phyloP scores from a whole-genome alignment of 192 early-diverging fungal species.

The Coemansia sp. region DNA sequence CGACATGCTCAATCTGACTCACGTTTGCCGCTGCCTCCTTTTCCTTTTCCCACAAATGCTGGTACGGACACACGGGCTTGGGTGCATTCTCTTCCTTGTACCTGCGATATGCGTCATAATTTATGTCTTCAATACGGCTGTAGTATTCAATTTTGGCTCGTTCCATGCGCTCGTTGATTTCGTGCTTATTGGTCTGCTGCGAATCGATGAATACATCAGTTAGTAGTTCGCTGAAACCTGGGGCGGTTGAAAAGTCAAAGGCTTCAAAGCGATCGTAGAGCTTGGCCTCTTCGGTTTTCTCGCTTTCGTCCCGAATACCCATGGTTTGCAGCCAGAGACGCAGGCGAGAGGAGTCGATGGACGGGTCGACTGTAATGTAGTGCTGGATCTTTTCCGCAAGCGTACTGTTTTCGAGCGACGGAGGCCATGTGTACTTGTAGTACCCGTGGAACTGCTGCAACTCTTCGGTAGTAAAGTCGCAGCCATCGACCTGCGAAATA shows the following conservation, averaged over 20 bases:
- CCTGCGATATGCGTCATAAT: constrained; percentile 20
- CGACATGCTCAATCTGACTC: constrained; percentile 18
- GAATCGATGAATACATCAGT: constrained; percentile 21
- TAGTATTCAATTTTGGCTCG: constrained; percentile 41
- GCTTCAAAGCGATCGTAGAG: constrained; percentile 37
- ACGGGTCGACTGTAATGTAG: constrained; percentile 12
- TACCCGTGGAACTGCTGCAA: constrained; percentile 45
- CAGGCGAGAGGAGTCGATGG: constrained; percentile 14
- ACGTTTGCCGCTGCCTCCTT: constrained; percentile 7
- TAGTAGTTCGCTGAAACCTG: constrained; percentile 35
- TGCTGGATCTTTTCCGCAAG: constrained; percentile 28
- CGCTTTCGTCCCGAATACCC: constrained; percentile 20
- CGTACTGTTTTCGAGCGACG: background rate
- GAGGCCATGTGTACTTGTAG: constrained; percentile 30
- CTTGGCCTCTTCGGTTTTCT: constrained; percentile 1
- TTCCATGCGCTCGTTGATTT: constrained; percentile 34
- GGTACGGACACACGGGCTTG: constrained; percentile 43
- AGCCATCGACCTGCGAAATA: constrained; percentile 44
- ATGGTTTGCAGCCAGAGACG: constrained; percentile 39
- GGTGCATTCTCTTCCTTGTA: constrained; percentile 22
- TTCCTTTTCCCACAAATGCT: constrained; percentile 40
- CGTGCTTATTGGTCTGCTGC: constrained; percentile 14
- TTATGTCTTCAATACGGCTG: constrained; percentile 18
- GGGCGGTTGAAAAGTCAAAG: constrained; percentile 34
- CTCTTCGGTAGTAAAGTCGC: constrained; percentile 37